These are phyloP conservation scores for Haplosporangium gracile DNA, from an alignment of 192 early-diverging fungal species.

Conservation along the genomic window DNA sequence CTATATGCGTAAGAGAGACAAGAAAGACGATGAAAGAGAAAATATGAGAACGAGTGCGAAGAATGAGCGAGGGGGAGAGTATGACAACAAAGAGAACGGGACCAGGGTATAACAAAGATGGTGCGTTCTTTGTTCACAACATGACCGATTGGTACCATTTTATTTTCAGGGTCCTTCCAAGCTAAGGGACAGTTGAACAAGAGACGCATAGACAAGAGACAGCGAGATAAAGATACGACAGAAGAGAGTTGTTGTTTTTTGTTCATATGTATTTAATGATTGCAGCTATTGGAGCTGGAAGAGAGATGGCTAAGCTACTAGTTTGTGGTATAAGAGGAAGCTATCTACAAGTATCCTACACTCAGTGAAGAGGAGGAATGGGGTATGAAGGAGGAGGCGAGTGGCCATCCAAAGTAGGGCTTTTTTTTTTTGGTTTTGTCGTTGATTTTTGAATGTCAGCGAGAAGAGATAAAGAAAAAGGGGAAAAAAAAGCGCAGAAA, in stretches of 20 bases:
- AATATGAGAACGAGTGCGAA: too few species aligned
- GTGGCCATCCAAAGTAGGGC: neutral
- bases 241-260: neutral
- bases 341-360: constrained; percentile 13
- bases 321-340: neutral
- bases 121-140: too few species aligned
- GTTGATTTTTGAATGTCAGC: constrained; percentile 2
- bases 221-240: neutral
- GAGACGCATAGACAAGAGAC: neutral
- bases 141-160: too few species aligned
- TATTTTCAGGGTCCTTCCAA: too few species aligned
- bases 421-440: neutral
- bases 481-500: constrained; percentile 9
- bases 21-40: too few species aligned
- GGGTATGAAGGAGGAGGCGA: neutral
- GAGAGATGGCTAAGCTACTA: neutral
- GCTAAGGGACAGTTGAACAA: neutral
- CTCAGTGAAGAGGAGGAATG: constrained; percentile 7
- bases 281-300: neutral
- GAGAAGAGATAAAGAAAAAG: neutral
- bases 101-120: too few species aligned
- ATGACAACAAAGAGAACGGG: too few species aligned
- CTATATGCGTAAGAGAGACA: too few species aligned
- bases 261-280: neutral
- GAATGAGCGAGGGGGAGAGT: too few species aligned